Percentiles rank a stretch among this genome's conserved stretches.
These are phyloP conservation scores for Pilasporangium apinafurcum DNA, from an alignment of 352 stramenopile genomes.

Conservation along the genomic window DNA sequence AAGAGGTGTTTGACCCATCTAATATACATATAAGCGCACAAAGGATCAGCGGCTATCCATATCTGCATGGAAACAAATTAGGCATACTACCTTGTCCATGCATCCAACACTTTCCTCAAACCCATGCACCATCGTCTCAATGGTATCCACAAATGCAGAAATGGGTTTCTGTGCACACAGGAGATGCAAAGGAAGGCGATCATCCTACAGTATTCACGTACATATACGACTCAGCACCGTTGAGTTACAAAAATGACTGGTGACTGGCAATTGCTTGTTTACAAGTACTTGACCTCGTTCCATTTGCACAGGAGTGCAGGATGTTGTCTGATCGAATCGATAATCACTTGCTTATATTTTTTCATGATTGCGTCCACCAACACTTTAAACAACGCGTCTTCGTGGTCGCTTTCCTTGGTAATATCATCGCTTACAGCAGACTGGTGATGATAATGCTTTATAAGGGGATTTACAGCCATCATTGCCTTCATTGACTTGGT, in stretches of 20 bases:
- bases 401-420: slow-evolving; percentile 10
- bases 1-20: slow-evolving; percentile 38
- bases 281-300: slow-evolving; percentile 17
- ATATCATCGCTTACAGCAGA: neutral
- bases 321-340: slow-evolving; percentile 21
- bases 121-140: slow-evolving; percentile 40
- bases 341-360: slow-evolving; percentile 47
- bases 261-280: no score
- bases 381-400: slow-evolving; percentile 10
- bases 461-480: slow-evolving; percentile 19
- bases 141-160: slow-evolving; percentile 46
- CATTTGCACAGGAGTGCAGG: slow-evolving; percentile 19
- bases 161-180: slow-evolving; percentile 38
- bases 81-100: slow-evolving; percentile 29
- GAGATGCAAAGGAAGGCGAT: slow-evolving; percentile 39
- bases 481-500: slow-evolving; percentile 54
- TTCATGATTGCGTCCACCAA: slow-evolving; percentile 28
- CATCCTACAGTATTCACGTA: slow-evolving; percentile 34
- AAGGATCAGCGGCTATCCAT: neutral
- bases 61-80: neutral
- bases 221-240: no score
- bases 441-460: neutral
- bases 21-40: neutral
- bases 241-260: no score
- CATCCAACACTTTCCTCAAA: slow-evolving; percentile 21